Evolutionary conservation across 345 rosid species (phyloP), one percentile per base, ranked within the genome.

Genomic region (Salix caprea): DNA sequence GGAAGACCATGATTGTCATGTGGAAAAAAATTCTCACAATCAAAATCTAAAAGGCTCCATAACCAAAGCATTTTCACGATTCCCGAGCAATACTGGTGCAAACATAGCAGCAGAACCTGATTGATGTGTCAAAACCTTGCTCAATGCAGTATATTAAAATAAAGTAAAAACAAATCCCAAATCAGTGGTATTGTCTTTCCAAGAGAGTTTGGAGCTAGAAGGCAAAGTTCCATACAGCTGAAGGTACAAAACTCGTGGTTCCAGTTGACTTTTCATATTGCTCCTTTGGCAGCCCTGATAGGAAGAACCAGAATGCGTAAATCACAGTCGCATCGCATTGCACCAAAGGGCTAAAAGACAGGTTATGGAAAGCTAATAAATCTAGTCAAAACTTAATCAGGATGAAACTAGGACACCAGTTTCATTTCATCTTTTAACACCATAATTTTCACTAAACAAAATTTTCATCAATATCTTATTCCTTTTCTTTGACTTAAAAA

Each of bases 41-140:
- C 91, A 77, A 91, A 91, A 72, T 86, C 83, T 79, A 90, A 66
- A 61, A 89, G 80, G 39, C 88, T 82, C 89, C 90, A 83, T 46
- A 87, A 44, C 16, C 91, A 87, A 48, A 91, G 87, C 91, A 86
- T 84, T 80, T 91, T 91, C 75, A 91, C 76, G 64, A 87, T 79
- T 84, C 89, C 92, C 7, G 91, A 83, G 82, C 86, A n/a, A 88
- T 67, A 91, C 89, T 81, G 32, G 32, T 1, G 88, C 83, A 34
- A 91, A 89, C 86, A 91, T 84, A 44, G 77, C 80, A 26, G 92
- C 86, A 40, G 94, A 87, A 64, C 91, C 92, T 11, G 90, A 79
- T 72, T 90, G 89, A 78, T 85, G 90, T 1, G 87, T 86, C 87
- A 91, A 79, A 82, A 86, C 92, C 94, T 91, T 3, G 79, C 48